These are phyloP conservation scores for Dalbergia cochinchinensis DNA, from an alignment of 306 rosid species.

Conservation along the genomic window DNA sequence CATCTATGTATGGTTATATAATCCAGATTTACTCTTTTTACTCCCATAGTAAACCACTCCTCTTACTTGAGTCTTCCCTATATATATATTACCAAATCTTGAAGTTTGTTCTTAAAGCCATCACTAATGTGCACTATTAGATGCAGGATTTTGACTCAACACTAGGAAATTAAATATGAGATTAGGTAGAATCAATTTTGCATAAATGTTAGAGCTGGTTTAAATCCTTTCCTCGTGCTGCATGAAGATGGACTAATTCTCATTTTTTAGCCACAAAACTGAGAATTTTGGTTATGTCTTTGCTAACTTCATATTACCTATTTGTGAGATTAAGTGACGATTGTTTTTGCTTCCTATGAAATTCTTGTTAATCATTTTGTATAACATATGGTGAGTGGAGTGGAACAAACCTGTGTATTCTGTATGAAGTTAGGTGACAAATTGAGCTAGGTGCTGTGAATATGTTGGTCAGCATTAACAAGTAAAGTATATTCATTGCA, in stretches of 20 bases:
- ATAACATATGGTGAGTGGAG: background rate
- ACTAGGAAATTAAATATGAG: too few relatives aligned
- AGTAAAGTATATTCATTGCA: background rate
- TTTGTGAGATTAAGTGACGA: background rate
- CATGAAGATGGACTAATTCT: slow-evolving; percentile 12
- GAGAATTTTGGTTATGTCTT: background rate
- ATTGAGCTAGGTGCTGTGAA: background rate
- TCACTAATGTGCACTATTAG: background rate
- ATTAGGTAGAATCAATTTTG: background rate
- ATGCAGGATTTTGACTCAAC: slow-evolving; percentile 30
- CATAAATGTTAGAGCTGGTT: slow-evolving; percentile 19
- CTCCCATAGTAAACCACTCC: too few relatives aligned
- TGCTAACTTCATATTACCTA: background rate
- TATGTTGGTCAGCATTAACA: background rate
- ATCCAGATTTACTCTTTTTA: too few relatives aligned
- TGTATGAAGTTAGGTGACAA: background rate
- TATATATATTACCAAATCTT: background rate
- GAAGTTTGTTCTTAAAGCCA: slow-evolving; percentile 21
- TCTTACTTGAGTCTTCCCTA: too few relatives aligned
- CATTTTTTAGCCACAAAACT: slow-evolving; percentile 2
- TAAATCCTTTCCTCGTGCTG: slow-evolving; percentile 11
- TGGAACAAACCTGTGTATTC: background rate
- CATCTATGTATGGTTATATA: too few relatives aligned
- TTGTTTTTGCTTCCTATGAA: background rate
- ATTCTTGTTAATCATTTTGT: slow-evolving; percentile 2